A percentile compares a stretch with the other conserved stretches of the same genome.
phyloP scores from a whole-genome alignment of 2,329 filamentous ascomycete genomes.

The Lithohypha guttulata region DNA sequence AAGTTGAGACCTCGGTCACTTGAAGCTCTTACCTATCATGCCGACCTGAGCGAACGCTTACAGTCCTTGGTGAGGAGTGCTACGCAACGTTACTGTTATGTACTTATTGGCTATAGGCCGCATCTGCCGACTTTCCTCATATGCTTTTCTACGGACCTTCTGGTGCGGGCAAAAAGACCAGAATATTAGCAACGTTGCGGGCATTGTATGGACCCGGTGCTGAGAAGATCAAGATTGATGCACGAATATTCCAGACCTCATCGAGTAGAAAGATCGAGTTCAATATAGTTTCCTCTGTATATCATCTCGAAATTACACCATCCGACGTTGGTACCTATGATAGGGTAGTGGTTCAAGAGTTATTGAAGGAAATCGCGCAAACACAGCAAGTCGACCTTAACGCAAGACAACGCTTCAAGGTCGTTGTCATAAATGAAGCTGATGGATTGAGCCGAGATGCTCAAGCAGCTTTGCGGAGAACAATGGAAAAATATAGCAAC shows the following conservation, averaged over 20 bases:
- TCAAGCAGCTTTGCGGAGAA: conserved; percentile 84
- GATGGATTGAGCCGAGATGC: conserved; percentile 90
- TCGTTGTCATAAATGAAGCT: conserved; percentile 98
- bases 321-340: conserved; percentile 96
- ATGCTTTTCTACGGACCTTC: conserved; percentile 94
- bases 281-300: conserved; percentile 94
- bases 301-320: conserved; percentile 96
- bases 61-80: conserved; percentile 75
- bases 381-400: conserved; percentile 95
- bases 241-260: conserved; percentile 88
- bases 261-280: conserved; percentile 93
- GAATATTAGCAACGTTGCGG: conserved; percentile 88
- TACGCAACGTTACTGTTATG: too few relatives aligned
- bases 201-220: conserved; percentile 91
- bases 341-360: conserved; percentile 85
- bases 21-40: conserved; percentile 66
- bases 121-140: conserved; percentile 95
- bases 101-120: conserved; percentile 44
- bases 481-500: conserved; percentile 98
- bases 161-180: conserved; percentile 93
- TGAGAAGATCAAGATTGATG: conserved; percentile 99
- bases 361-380: conserved; percentile 95
- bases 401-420: conserved; percentile 90
- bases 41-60: conserved; percentile 76
- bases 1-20: conserved; percentile 46